These are phyloP conservation scores for Colletotrichum acutatum DNA, from an alignment of 2,329 filamentous ascomycete species.

Conservation along the genomic window DNA sequence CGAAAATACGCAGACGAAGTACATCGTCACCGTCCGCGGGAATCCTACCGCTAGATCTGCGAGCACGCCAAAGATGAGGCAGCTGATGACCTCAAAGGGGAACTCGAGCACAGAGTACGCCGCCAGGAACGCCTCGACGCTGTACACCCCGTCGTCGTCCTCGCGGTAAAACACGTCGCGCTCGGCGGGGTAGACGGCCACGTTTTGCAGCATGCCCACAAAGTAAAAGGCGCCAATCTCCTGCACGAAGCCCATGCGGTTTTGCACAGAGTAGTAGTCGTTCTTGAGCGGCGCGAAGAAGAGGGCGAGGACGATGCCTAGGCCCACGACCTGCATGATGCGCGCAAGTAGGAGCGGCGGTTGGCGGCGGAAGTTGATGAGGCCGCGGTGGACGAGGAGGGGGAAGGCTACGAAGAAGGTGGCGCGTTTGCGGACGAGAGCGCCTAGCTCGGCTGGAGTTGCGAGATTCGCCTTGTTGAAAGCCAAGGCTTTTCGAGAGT, in stretches of 20 bases:
- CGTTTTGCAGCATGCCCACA: slow-evolving; percentile 83
- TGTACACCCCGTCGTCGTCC: slow-evolving; percentile 78
- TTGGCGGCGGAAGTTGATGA: slow-evolving; percentile 76
- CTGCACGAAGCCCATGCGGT: slow-evolving; percentile 78
- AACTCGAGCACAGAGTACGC: slow-evolving; percentile 78
- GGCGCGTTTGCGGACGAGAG: slow-evolving; percentile 71
- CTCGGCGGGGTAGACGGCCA: slow-evolving; percentile 78
- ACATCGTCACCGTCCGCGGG: slow-evolving; percentile 70
- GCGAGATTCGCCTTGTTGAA: slow-evolving; percentile 61
- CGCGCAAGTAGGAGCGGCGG: slow-evolving; percentile 72
- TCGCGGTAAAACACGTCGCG: slow-evolving; percentile 83
- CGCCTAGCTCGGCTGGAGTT: slow-evolving; percentile 78
- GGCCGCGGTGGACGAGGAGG: slow-evolving; percentile 73
- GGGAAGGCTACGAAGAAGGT: slow-evolving; percentile 73
- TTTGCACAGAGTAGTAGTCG: slow-evolving; percentile 78
- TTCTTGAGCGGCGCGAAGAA: slow-evolving; percentile 79
- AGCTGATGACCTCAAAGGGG: slow-evolving; percentile 76
- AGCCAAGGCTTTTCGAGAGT: slow-evolving; percentile 49
- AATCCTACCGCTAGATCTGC: slow-evolving; percentile 73
- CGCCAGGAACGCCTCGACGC: slow-evolving; percentile 76
- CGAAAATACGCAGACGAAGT: slow-evolving; percentile 75
- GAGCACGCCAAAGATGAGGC: slow-evolving; percentile 73
- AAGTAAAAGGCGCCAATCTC: slow-evolving; percentile 79
- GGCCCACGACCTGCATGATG: slow-evolving; percentile 73
- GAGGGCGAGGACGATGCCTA: slow-evolving; percentile 71